Evolutionary conservation across 2,329 filamentous ascomycete species (phyloP).

Genomic region (Mycocentrospora acerina): DNA sequence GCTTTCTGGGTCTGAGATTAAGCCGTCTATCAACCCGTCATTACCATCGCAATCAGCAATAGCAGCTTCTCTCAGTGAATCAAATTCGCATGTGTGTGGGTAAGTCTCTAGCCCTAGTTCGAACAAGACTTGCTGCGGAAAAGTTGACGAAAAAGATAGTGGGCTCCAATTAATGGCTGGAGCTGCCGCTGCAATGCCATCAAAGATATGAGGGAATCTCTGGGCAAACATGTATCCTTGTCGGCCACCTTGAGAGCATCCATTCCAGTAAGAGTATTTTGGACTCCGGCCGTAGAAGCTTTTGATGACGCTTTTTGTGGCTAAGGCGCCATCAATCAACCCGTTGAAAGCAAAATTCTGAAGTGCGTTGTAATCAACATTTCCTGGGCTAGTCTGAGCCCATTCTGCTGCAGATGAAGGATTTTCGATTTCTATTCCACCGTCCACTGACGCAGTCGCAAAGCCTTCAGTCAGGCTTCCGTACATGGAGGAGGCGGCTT

Average conservation of each 20-base stretch:
- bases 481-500: conserved; percentile 14
- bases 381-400: conserved; percentile 23
- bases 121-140: conserved; percentile 26
- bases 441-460: conserved; percentile 25
- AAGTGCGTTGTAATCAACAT: conserved; percentile 24
- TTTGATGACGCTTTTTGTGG: conserved; percentile 19
- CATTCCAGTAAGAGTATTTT: conserved; percentile 35
- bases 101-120: conserved; percentile 9
- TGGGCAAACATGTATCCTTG: conserved; percentile 36
- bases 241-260: conserved; percentile 38
- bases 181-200: conserved; percentile 34
- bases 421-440: conserved; percentile 10
- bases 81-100: conserved; percentile 24
- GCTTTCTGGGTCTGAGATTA: conserved; percentile 18
- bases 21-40: conserved; percentile 24
- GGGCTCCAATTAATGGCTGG: conserved; percentile 26
- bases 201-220: conserved; percentile 29
- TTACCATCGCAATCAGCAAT: conserved; percentile 24
- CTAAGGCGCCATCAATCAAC: conserved; percentile 30
- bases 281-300: conserved; percentile 32
- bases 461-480: conserved; percentile 24
- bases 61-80: conserved; percentile 16
- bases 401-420: conserved; percentile 15
- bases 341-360: conserved; percentile 39
- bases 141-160: conserved; percentile 9